Evolutionary conservation across 306 rosid species (phyloP), one percentile per base, ranked within the genome.

Genomic region (Vigna radiata): DNA sequence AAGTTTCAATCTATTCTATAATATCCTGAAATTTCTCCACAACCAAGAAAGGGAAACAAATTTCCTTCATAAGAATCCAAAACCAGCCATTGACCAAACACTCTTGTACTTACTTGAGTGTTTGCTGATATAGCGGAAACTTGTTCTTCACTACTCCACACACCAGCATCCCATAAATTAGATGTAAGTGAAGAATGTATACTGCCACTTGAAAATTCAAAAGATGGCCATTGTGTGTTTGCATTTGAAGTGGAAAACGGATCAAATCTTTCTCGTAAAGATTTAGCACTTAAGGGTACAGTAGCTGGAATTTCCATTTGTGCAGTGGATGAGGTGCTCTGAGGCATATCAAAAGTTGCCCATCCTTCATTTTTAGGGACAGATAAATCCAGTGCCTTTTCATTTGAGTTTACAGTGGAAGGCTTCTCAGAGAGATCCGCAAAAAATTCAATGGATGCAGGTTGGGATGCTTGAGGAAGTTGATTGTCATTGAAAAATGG

Each of bases 341-440:
- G 89, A 60, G 89, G 97, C 8, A 50, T 58, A 75, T 93, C 96
- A 86, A 93, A 90, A 19, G 92, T 88, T 52, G 97, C 97, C 97
- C 97, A 93, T 55, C 94, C 96, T 78, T 86, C 92, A 81, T 81
- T 89, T 83, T 69, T 79, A 49, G 92, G 88, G 62, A 77, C 72
- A 79, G 85, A 79, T 48, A 80, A 68, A 41, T 84, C 84, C 15
- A 50, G 83, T 29, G 79, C 21, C 70, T 68, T 83, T 17, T 81
- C 84, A 76, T 80, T 79, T 33, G 68, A 81, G 76, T 82, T 68
- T 74, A 81, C 33, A 69, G 83, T 29, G 64, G 87, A 65, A 62
- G 81, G 86, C 77, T 72, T 86, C 77, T 70, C 84, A 79, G 81
- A 67, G 76, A 76, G 27, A 68, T 63, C 74, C 0, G 75, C 77